These are phyloP conservation scores for Aquanectria penicillioides DNA, from an alignment of 2,329 filamentous ascomycete species.

Conservation along the genomic window DNA sequence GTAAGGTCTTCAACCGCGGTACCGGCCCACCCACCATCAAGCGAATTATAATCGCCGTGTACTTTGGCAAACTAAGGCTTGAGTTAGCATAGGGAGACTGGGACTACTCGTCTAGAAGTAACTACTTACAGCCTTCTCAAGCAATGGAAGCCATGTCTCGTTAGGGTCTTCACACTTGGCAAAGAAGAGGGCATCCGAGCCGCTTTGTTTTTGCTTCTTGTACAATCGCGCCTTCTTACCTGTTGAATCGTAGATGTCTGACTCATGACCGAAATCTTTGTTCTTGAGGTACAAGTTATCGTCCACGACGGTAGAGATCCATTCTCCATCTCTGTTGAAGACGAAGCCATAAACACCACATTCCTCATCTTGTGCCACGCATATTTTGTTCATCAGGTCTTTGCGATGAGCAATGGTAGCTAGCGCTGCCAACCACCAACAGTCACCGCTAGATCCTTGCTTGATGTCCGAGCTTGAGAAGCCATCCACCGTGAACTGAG, in stretches of 20 bases:
- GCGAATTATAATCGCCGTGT: conserved; percentile 75
- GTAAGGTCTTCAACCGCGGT: conserved; percentile 60
- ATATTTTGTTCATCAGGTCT: conserved; percentile 72
- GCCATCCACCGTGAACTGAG: conserved; percentile 52
- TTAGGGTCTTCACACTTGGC: conserved; percentile 74
- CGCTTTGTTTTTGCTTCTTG: conserved; percentile 71
- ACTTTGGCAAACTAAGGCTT: conserved; percentile 71
- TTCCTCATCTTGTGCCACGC: conserved; percentile 72
- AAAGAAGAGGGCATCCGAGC: conserved; percentile 76
- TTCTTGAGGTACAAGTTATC: conserved; percentile 63
- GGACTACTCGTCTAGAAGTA: fast-evolving
- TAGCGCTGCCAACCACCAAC: conserved; percentile 78
- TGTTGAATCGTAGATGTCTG: conserved; percentile 50
- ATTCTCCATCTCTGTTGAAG: conserved; percentile 76
- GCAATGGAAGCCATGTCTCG: conserved; percentile 78
- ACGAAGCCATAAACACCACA: conserved; percentile 80
- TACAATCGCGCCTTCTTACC: conserved; percentile 68
- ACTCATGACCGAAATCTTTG: conserved; percentile 53
- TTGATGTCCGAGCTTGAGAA: conserved; percentile 54
- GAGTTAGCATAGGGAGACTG: conserved; percentile 11
- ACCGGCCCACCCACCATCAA: conserved; percentile 73
- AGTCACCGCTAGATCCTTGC: conserved; percentile 68
- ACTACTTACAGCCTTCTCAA: conserved; percentile 70
- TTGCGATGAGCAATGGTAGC: conserved; percentile 74
- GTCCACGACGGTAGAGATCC: conserved; percentile 77